Evolutionary conservation across 805 yeast genomes (phyloP).

Genomic region (Saturnispora silvae): DNA sequence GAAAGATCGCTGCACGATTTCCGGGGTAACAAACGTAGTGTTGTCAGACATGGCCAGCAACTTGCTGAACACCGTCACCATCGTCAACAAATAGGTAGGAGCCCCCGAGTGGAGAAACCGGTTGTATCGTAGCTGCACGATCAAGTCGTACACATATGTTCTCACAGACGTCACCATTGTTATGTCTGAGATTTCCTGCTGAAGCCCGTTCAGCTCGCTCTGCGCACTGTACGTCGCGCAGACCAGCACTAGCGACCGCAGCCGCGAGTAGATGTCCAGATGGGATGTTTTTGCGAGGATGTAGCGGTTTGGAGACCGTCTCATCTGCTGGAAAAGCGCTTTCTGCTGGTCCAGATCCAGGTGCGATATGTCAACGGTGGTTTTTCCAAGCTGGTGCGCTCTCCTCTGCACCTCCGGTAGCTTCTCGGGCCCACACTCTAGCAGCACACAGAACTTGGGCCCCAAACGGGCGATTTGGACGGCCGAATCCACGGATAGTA

Average conservation of each 20-base stretch:
- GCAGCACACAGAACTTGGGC: not conserved
- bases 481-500: too few species aligned
- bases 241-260: too few species aligned
- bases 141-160: conserved; percentile 47
- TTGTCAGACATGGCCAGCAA: conserved; percentile 33
- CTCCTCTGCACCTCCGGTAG: not conserved
- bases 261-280: too few species aligned
- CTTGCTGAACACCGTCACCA: conserved; percentile 31
- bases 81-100: conserved; percentile 35
- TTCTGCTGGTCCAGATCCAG: conserved; percentile 1
- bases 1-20: conserved; percentile 40
- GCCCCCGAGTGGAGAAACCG: conserved; percentile 44
- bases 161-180: conserved; percentile 18
- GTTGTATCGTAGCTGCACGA: conserved; percentile 43
- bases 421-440: not conserved
- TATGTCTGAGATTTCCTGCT: too few species aligned
- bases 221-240: too few species aligned
- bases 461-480: too few species aligned
- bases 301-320: too few species aligned
- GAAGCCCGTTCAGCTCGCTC: too few species aligned
- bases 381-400: not conserved
- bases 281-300: too few species aligned
- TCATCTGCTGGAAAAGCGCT: conserved; percentile 2
- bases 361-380: conserved; percentile 1
- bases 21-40: conserved; percentile 39